Evolutionary conservation across 2,329 filamentous ascomycete species (phyloP).

Genomic region (Decorospora gaudefroyi): DNA sequence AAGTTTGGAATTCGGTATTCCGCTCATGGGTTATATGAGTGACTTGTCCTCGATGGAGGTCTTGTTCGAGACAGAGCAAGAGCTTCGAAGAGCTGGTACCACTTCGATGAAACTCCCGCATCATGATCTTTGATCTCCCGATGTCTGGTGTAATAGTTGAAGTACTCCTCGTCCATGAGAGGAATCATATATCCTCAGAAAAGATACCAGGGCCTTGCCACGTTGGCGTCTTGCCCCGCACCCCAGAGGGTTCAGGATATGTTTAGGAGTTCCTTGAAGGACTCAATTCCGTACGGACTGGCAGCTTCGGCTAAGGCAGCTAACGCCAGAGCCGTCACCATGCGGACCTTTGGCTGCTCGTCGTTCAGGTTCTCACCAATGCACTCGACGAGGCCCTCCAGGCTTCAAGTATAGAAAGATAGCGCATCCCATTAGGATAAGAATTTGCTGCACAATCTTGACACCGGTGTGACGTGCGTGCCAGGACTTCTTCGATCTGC

Average conservation of each 20-base stretch:
- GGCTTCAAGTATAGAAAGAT: constrained; percentile 95
- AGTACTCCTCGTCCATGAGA: constrained; percentile 98
- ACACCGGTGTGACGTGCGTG: constrained; percentile 97
- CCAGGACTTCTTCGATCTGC: constrained; percentile 98
- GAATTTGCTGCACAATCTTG: constrained; percentile 98
- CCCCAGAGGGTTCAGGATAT: constrained; percentile 95
- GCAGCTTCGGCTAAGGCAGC: constrained; percentile 94
- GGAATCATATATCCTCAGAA: constrained; percentile 98
- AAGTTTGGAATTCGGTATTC: no score
- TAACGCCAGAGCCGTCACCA: constrained; percentile 92
- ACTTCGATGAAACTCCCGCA: constrained; percentile 96
- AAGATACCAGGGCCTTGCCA: constrained; percentile 92
- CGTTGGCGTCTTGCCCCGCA: constrained; percentile 94
- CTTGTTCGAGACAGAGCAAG: no score
- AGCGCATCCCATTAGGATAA: constrained; percentile 97
- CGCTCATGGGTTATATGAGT: no score
- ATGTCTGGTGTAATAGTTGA: constrained; percentile 98
- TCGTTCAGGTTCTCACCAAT: constrained; percentile 96
- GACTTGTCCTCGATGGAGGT: no score
- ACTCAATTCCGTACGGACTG: constrained; percentile 98
- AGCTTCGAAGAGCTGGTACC: no score
- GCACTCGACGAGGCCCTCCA: constrained; percentile 91
- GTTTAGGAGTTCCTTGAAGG: constrained; percentile 98
- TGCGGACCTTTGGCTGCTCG: constrained; percentile 96
- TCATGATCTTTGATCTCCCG: constrained; percentile 95